Evolutionary conservation across 345 rosid genomes (phyloP).

Genomic region (Sisymbrium irio): DNA sequence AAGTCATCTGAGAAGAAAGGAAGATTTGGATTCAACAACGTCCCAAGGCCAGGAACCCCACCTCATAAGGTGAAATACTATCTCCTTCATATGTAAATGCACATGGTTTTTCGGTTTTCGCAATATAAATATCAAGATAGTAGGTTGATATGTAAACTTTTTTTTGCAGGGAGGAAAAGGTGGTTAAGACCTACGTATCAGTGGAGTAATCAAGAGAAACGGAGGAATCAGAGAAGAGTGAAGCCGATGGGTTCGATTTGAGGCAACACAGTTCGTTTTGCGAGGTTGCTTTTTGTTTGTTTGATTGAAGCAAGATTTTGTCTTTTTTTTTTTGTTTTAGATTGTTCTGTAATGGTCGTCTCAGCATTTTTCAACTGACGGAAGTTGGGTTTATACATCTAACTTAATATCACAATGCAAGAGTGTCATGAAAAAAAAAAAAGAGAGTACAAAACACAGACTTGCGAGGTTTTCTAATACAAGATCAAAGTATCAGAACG

Average conservation of each 20-base stretch:
- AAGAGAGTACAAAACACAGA: too few relatives aligned
- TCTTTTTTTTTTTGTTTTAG: too few relatives aligned
- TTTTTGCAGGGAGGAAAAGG: constrained; percentile 23
- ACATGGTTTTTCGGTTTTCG: not conserved
- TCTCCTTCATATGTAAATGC: not conserved
- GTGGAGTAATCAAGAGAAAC: not conserved
- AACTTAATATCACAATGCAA: not conserved
- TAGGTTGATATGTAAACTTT: not conserved
- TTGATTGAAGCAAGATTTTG: too few relatives aligned
- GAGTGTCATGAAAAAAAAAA: not conserved
- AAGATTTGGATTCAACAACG: constrained; percentile 7
- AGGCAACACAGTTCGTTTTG: not conserved
- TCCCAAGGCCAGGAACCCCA: constrained; percentile 18
- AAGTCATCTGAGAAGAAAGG: constrained; percentile 18
- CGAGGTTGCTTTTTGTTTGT: not conserved
- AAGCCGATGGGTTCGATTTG: not conserved
- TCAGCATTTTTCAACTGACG: constrained; percentile 2
- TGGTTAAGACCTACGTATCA: constrained; percentile 6
- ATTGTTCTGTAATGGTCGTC: too few relatives aligned
- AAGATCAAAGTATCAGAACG: too few relatives aligned
- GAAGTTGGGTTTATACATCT: not conserved
- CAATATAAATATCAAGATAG: not conserved
- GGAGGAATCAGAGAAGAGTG: too few relatives aligned
- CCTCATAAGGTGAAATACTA: constrained; percentile 10
- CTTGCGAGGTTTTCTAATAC: too few relatives aligned